Evolutionary conservation across 495 filamentous ascomycete genomes (phyloP), one percentile per base, ranked within the genome.

Genomic region (Eremomyces bilateralis): DNA sequence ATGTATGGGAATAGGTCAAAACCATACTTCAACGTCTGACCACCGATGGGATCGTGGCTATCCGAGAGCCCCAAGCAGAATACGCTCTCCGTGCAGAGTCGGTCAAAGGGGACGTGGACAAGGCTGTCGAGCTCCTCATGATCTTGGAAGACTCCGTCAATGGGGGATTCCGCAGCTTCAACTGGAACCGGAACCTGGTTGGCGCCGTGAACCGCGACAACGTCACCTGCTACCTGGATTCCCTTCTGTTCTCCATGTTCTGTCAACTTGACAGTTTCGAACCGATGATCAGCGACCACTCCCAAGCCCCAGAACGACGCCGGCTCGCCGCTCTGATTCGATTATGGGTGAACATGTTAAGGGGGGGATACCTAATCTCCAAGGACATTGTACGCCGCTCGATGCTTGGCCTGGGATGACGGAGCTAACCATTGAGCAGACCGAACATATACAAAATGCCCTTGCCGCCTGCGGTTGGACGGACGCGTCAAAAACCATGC

Each of bases 191-290:
- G 1, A 72, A 67, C 40, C 69, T 94, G 52, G 58, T 82, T 1
- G 88, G 88, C 1, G 88, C 88, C 3, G 76, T 80, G 42, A 97
- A 97, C 48, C 62, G 85, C 29, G 63, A 73, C 13, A 69, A 65
- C 15, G 81, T 88, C 15, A 93, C 88, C 21, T 97, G 88, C 53
- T 97, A 82, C 44, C 59, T 93, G 1, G 88, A 94, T 48, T 64
- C 84, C 1, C 56, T 94, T n/a, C 68, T 97, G 1, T 94, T 93
- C 47, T 79, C 88, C 38, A 93, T 97, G 85, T 97, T 97, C 51
- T 76, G 80, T 6, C 70, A 79, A 35, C 57, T 93, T 18, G 73
- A 75, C 31, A 80, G 78, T 44, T 97, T 93, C 50, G 88, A 97
- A 48, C 77, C 76, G 18, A 90, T 94, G 55, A 56, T 94, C 31